Evolutionary conservation across 2,329 filamentous ascomycete species (phyloP), one percentile per base, ranked within the genome.

Genomic region (Fusarium oxysporum): DNA sequence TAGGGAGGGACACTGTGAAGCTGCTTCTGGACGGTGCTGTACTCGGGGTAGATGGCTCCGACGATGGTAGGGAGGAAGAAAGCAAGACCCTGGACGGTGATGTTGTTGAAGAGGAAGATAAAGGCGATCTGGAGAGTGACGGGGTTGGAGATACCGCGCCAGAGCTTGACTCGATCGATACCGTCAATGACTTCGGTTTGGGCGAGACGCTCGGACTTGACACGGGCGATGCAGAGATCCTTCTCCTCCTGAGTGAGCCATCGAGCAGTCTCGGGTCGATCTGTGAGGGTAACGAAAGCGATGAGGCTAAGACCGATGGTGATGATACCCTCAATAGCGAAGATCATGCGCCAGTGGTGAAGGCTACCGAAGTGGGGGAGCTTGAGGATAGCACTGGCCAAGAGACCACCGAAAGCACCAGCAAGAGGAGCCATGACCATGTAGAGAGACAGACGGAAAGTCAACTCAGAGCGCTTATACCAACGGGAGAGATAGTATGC

Each of bases 31-130:
- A 92, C 82, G n/a, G 89, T 86, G n/a, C 81, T 84, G 55, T 82
- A 80, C 11, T 85, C 77, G 2, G 90, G 90, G 69, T 92, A 92
- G 76, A 92, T 92, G 3, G 87, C 90, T 37, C 81, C 81, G 61
- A 92, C 89, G 60, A 92, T 92, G 1, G 90, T 92, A 0, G 90
- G 90, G 0, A 86, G 83, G 80, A 92, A 92, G 83, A 92, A 92
- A 23, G 88, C 89, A 3, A 92, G 83, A 10, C 90, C 90, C 76
- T 92, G 89, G 9, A 92, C 90, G 0, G 90, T 92, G 75, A 92
- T 87, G 80, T 92, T 92, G 83, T 91, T 83, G 64, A 92, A 85
- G 11, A 91, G 82, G 82, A 92, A 91, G 76, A 91, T 88, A 66
- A 88, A 82, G 1, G 88, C 80, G 0, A 86, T 90, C 6, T 80